Conservation (phyloP, 2,329 filamentous ascomycete genomes). For the Claviceps quebecensis region DNA sequence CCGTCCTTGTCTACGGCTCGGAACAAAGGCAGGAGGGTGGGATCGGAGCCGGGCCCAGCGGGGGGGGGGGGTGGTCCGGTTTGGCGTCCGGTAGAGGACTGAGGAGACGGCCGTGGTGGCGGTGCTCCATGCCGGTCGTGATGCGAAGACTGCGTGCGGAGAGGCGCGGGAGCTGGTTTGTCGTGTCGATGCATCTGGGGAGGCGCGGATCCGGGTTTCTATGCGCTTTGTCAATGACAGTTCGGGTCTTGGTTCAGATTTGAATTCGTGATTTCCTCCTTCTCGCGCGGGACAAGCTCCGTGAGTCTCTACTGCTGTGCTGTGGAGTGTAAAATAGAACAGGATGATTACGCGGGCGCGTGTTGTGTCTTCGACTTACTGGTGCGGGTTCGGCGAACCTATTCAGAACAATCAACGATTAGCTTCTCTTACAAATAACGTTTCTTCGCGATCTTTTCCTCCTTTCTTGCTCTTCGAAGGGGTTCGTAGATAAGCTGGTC, state of each 20-base stretch:
- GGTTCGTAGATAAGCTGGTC: background rate
- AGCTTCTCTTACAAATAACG: background rate
- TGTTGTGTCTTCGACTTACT: slow-evolving; percentile 26
- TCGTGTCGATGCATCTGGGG: slow-evolving; percentile 26
- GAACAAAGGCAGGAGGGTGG: slow-evolving; percentile 74
- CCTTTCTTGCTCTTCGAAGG: background rate
- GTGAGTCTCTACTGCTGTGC: too few species aligned
- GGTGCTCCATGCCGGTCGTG: background rate
- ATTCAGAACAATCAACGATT: background rate
- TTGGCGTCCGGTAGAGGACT: slow-evolving; percentile 35
- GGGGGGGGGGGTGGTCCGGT: slow-evolving; percentile 53
- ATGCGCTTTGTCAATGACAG: background rate
- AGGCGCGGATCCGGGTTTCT: slow-evolving; percentile 23
- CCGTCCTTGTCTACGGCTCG: slow-evolving; percentile 78
- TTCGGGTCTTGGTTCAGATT: too few species aligned
- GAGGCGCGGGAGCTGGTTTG: slow-evolving; percentile 27
- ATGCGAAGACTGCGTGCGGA: background rate
- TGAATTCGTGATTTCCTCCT: too few species aligned
- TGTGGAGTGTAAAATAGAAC: background rate
- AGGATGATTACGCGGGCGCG: slow-evolving; percentile 3
- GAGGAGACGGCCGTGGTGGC: slow-evolving; percentile 21
- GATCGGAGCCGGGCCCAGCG: slow-evolving; percentile 41
- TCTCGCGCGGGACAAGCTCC: too few species aligned
- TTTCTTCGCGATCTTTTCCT: background rate
- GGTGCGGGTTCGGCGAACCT: slow-evolving; percentile 66